Evolutionary conservation across 2,329 filamentous ascomycete species (phyloP), one percentile per base, ranked within the genome.

Genomic region (Leptographium lundbergii): DNA sequence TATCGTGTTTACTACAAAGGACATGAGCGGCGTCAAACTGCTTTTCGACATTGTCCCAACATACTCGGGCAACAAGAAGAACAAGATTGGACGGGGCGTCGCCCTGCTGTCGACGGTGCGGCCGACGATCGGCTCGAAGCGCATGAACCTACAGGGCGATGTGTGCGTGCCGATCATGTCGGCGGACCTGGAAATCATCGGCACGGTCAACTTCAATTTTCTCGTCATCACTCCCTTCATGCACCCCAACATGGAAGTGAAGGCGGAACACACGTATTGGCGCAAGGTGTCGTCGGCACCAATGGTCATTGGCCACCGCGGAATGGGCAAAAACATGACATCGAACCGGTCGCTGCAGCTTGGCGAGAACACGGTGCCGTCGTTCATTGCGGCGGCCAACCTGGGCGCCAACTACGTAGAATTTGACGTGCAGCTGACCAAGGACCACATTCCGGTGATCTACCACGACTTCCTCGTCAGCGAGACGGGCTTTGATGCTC

Each of bases 401-500:
- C 73, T 99, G 57, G 94, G 94, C 10, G 94, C 84, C 3, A 81
- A 86, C 59, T 87, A 86, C 65, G 83, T 87, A 54, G 83, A 86
- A 65, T 86, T 88, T 67, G 94, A 99, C 69, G 94, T 99, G 0
- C 94, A 99, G 70, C 77, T 99, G 47, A 99, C 94, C n/a, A 99
- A 99, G 69, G 94, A 99, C 69, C 91, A 95, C 67, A 91, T 99
- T 1, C 94, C 94, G 0, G 92, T 99, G 64, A 96, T 99, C 67
- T 99, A 99, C 69, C 94, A 99, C 69, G 94, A 99, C 71, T 99
- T 99, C 68, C 78, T 97, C 17, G 94, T 99, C 70, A 96, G 91
- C 69, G 94, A 99, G 73, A 97, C 94, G 0, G 94, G 95, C 11
- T 94, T 96, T 58, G 94, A 99, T 68, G 94, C 94, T 0, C 94